Evolutionary conservation across 768 basidiomycete genomes (phyloP).

Genomic region (Pilatotrama ljubarskyi): DNA sequence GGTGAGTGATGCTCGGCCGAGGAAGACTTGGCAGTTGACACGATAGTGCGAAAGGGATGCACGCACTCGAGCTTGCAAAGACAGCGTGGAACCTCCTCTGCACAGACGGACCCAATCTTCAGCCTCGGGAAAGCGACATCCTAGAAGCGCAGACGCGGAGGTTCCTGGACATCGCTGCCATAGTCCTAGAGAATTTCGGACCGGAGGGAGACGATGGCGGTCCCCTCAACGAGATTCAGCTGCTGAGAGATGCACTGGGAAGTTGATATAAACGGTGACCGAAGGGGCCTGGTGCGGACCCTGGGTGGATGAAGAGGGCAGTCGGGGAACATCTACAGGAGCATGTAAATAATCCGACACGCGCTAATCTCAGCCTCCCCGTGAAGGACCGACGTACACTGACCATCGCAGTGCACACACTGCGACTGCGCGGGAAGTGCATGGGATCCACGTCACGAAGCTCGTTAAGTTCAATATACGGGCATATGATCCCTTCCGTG

Average conservation of each 20-base stretch:
- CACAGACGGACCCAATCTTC: constrained; percentile 15
- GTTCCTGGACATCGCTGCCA: constrained; percentile 43
- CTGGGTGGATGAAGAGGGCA: not conserved
- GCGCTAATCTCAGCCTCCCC: too few relatives aligned
- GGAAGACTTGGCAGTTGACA: not conserved
- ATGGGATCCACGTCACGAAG: not conserved
- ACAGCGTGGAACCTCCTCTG: constrained; percentile 70
- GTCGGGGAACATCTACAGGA: not conserved
- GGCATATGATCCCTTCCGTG: too few relatives aligned
- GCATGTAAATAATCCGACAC: too few relatives aligned
- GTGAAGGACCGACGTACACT: too few relatives aligned
- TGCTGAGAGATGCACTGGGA: constrained; percentile 43
- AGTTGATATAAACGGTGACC: not conserved
- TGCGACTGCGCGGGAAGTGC: not conserved
- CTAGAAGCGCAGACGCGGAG: constrained; percentile 26
- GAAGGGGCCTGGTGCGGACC: not conserved
- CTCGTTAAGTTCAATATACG: not conserved
- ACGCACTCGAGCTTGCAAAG: constrained; percentile 74
- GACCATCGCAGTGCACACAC: too few relatives aligned
- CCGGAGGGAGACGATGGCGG: constrained; percentile 65
- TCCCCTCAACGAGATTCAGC: constrained; percentile 53
- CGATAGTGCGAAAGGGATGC: constrained; percentile 55
- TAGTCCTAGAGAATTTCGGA: constrained; percentile 51
- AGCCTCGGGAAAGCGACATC: constrained; percentile 12
- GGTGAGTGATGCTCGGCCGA: constrained; percentile 43